Evolutionary conservation across 768 basidiomycete genomes (phyloP), one percentile per base, ranked within the genome.

Genomic region (Gloeophyllum trabeum): DNA sequence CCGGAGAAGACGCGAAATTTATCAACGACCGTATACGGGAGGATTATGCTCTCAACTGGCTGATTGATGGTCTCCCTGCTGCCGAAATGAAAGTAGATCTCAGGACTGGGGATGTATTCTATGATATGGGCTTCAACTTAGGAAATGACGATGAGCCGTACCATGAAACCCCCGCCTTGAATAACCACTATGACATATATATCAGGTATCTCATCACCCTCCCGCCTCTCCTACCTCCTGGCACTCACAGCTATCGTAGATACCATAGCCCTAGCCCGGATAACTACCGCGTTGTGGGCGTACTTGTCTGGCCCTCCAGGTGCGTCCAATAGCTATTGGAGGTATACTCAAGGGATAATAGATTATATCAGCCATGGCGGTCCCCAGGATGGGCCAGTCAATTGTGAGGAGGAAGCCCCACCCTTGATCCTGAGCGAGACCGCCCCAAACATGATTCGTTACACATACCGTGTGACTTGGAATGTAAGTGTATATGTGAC

Each of bases 61-160:
- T 97, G 24, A 67, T 97, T 30, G 94, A 98, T 52, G 93, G 93
- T 10, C 71, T 98, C 22, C 94, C 93, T 2, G 88, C 86, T 4
- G 88, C 89, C 13, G 91, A 96, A 62, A 87, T 90, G 83, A 93
- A 89, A 61, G 62, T 69, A 25, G 91, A 96, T 56, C 53, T 65
- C 35, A 74, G 81, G 51, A 88, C 76, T 2, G 74, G 77, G n/a
- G 89, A 94, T 28, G 54, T 82, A 12, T 97, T 94, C 62, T 90
- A 83, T 53, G 92, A 94, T 62, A 83, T 89, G 65, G 86, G 93
- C 1, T 97, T 97, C 66, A 90, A 90, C 53, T 68, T 98, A n/a
- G 91, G 89, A 3, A 61, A 69, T 50, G 69, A 88, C 49, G 79
- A 86, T 41, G 75, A 62, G 36, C 61, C 61, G 37, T 70, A 67